Percentiles rank a stretch among this genome's conserved stretches.
Evolutionary conservation across 768 basidiomycete genomes (phyloP).

Genomic region (Tulasnella sp.): DNA sequence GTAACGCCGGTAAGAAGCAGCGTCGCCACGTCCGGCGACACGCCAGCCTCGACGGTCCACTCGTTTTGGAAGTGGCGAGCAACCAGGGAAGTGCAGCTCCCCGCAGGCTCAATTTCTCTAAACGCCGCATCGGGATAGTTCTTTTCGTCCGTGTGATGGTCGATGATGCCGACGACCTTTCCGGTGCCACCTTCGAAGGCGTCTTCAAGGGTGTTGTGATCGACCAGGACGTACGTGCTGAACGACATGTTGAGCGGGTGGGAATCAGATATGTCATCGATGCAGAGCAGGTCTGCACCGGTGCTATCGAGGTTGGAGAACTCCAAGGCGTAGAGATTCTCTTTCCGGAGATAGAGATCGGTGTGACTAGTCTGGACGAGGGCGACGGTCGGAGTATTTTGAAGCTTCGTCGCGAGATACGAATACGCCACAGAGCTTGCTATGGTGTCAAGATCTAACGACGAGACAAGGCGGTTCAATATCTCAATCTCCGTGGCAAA

Average conservation of each 20-base stretch:
- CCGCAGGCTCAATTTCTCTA: constrained; percentile 64
- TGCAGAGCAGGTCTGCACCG: constrained; percentile 62
- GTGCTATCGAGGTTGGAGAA: constrained; percentile 59
- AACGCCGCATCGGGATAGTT: constrained; percentile 64
- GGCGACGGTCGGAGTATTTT: constrained; percentile 63
- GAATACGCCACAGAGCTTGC: constrained; percentile 86
- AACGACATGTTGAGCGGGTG: constrained; percentile 52
- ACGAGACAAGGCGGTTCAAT: constrained; percentile 3
- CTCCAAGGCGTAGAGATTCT: constrained; percentile 78
- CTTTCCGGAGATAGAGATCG: constrained; percentile 79
- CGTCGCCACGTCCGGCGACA: constrained; percentile 67
- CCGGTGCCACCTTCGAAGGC: constrained; percentile 45
- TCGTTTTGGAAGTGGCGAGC: constrained; percentile 49
- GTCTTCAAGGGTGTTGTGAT: constrained; percentile 76
- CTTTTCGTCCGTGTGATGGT: constrained; percentile 90
- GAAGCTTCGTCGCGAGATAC: constrained; percentile 64
- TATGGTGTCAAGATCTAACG: constrained; percentile 67
- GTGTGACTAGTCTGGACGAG: constrained; percentile 68
- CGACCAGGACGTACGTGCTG: constrained; percentile 76
- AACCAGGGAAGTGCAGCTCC: constrained; percentile 78
- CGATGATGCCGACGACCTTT: constrained; percentile 74
- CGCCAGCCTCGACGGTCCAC: constrained; percentile 42
- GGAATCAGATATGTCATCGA: constrained; percentile 61
- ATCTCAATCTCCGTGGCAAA: background rate
- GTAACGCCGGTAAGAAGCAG: constrained; percentile 81